A percentile compares a stretch with the other conserved stretches of the same genome.
phyloP scores from a whole-genome alignment of 805 yeast species.

The Ogataea thermomethanolica region DNA sequence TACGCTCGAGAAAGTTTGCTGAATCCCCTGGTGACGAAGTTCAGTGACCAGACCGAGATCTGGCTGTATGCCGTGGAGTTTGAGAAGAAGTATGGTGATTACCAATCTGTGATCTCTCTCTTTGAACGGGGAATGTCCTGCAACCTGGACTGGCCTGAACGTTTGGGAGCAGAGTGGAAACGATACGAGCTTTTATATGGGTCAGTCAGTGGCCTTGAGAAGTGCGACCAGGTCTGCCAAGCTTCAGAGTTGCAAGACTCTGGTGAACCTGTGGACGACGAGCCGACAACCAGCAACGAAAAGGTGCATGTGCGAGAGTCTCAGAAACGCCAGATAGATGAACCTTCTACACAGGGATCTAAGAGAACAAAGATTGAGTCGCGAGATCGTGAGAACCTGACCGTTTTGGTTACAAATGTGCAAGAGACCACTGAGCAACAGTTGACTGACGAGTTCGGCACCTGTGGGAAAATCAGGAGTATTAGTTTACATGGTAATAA shows the following conservation, averaged over 20 bases:
- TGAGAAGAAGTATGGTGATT: slow-evolving; percentile 33
- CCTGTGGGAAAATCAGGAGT: slow-evolving; percentile 55
- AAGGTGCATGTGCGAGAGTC: not conserved
- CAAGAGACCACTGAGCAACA: slow-evolving; percentile 40
- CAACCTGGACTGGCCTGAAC: slow-evolving; percentile 49
- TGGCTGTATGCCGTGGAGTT: slow-evolving; percentile 47
- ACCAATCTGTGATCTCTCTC: slow-evolving; percentile 24
- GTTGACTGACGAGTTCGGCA: slow-evolving; percentile 37
- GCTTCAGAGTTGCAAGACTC: not conserved
- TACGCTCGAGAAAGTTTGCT: slow-evolving; percentile 23
- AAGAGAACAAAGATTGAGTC: slow-evolving; percentile 8
- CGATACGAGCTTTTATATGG: slow-evolving; percentile 38
- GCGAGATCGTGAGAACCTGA: slow-evolving; percentile 57
- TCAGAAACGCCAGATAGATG: slow-evolving; percentile 1
- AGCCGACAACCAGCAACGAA: no score
- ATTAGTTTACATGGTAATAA: slow-evolving; percentile 24
- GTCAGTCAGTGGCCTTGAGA: slow-evolving; percentile 9
- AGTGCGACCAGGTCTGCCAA: slow-evolving; percentile 3
- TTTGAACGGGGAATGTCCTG: slow-evolving; percentile 34
- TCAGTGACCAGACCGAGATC: slow-evolving; percentile 37
- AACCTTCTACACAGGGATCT: not conserved
- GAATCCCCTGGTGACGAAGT: slow-evolving; percentile 2
- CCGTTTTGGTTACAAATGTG: slow-evolving; percentile 52
- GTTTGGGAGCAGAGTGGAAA: slow-evolving; percentile 43
- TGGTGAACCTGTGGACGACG: no score